These are phyloP conservation scores for Tulasnella sp. DNA, from an alignment of 768 basidiomycete species.

Conservation along the genomic window DNA sequence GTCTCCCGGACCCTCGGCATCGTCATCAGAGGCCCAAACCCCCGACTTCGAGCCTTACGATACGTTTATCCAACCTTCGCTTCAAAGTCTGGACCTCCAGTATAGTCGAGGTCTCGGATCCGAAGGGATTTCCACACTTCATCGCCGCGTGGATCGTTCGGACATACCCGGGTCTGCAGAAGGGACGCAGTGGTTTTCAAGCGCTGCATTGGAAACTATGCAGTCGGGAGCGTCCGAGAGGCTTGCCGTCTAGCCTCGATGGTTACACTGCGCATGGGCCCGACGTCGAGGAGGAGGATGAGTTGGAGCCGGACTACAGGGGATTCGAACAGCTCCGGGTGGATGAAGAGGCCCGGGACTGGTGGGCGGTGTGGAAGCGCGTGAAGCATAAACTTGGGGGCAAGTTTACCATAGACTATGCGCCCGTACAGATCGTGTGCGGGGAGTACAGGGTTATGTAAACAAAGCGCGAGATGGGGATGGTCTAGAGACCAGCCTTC, in stretches of 20 bases:
- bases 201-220: too few species aligned
- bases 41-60: too few species aligned
- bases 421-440: background rate
- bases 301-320: background rate
- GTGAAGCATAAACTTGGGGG: background rate
- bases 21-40: too few species aligned
- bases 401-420: too few species aligned
- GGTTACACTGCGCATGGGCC: too few species aligned
- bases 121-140: background rate
- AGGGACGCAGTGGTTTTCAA: background rate
- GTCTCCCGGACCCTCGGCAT: too few species aligned
- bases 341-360: background rate
- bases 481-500: too few species aligned
- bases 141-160: background rate
- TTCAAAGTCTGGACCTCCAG: background rate
- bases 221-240: too few species aligned
- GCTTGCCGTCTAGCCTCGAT: too few species aligned
- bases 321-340: background rate
- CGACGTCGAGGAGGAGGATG: background rate
- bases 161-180: background rate
- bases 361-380: background rate
- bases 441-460: too few species aligned
- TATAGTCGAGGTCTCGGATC: background rate
- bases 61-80: background rate
- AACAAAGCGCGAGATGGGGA: too few species aligned